Conservation (phyloP, 2,329 filamentous ascomycete species). For the Sporothrix protearum region DNA sequence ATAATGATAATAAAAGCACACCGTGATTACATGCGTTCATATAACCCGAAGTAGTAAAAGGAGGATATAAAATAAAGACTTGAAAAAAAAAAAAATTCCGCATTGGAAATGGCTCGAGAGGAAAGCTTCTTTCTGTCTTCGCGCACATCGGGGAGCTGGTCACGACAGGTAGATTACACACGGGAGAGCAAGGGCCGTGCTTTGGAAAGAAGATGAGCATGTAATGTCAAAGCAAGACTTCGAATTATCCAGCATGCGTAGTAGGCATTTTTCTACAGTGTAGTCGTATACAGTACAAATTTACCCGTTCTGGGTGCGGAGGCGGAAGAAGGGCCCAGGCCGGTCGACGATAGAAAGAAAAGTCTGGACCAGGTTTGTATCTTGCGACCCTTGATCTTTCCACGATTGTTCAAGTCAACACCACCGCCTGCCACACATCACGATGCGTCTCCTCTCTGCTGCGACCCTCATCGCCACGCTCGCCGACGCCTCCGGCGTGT, state of each 20-base stretch:
- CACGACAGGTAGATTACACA: background rate
- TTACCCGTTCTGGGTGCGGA: constrained; percentile 18
- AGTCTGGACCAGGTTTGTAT: background rate
- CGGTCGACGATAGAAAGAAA: background rate
- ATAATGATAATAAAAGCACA: too few species aligned
- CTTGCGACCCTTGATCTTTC: background rate
- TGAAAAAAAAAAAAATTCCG: too few species aligned
- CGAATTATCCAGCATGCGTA: background rate
- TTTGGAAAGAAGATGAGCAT: background rate
- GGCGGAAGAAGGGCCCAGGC: constrained; percentile 7
- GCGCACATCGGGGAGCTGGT: too few species aligned
- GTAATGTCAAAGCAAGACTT: background rate
- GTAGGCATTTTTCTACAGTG: background rate
- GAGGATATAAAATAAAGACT: too few species aligned
- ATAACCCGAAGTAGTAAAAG: too few species aligned
- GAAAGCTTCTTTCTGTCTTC: too few species aligned
- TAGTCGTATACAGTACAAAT: background rate
- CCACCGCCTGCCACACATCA: background rate
- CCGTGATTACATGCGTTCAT: too few species aligned
- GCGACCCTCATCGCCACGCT: background rate
- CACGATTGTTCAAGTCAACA: background rate
- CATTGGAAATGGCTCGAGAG: too few species aligned
- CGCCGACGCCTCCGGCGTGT: constrained; percentile 1
- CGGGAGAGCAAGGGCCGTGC: constrained; percentile 6
- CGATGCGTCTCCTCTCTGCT: background rate